Evolutionary conservation across 1,284 basidiomycete species (phyloP), one percentile per base, ranked within the genome.

Genomic region (Athelia sp.): DNA sequence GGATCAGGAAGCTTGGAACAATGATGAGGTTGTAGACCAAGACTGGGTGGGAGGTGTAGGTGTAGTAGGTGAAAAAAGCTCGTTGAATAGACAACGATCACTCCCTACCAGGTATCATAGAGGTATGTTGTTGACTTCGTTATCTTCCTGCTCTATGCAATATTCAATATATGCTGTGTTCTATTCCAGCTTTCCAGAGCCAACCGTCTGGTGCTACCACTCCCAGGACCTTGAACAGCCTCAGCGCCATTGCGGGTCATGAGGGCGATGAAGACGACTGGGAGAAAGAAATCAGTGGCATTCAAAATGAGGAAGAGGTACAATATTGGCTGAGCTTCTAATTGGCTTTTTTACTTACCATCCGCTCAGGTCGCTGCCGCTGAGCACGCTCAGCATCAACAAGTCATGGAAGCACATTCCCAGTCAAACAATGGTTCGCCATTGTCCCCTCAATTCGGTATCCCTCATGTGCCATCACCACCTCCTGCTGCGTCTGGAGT

Each of bases 231-330:
- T 70, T 90, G 66, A 90, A 88, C 60, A 89, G 85, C 63, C 78
- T 91, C 47, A 78, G 84, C 36, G 84, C 84, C 49, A 91, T 91
- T 64, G 80, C 85, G 46, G 88, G 88, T 43, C 87, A 89, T 59
- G 87, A 90, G 58, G 87, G 82, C 57, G 87, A 90, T 54, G 88
- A 91, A 64, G 88, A 90, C 56, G 84, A 87, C 52, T 91, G 89
- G 88, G 87, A 88, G 62, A 71, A 74, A 40, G 81, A 82, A 31
- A 75, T 84, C 60, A 75, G 74, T 14, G 81, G 78, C 61, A 73
- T 65, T 66, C 65, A 65, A 50, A 65, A 79, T 55, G 82, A 86
- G 43, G 85, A 85, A 35, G 84, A 83, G 68, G 84, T 84, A 53
- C 19, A 32, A 43, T 36, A 52, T 49, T 44, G 44, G 24, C 14